phyloP scores from a whole-genome alignment of 2,329 filamentous ascomycete species.

The Arthrobotrys sinensis region DNA sequence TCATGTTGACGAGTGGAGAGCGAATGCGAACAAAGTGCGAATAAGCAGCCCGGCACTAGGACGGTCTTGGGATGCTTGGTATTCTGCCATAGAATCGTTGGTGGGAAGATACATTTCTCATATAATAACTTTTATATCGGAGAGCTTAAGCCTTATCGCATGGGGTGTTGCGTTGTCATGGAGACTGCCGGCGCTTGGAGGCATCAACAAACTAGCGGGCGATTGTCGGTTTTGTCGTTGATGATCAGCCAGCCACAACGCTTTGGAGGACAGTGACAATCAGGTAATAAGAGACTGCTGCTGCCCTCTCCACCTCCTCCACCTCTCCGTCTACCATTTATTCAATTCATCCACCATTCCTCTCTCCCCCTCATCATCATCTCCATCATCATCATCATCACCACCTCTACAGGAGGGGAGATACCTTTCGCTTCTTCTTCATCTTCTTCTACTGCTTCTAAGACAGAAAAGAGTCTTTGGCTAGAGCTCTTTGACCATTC shows the following conservation, averaged over 20 bases:
- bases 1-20: constrained; percentile 44
- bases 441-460: constrained; percentile 25
- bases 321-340: constrained; percentile 56
- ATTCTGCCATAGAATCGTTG: background rate
- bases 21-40: too few relatives aligned
- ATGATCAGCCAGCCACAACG: constrained; percentile 22
- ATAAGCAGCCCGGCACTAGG: constrained; percentile 18
- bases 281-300: constrained; percentile 38
- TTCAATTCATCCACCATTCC: background rate
- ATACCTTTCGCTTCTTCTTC: constrained; percentile 6
- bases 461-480: constrained; percentile 38
- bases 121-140: too few relatives aligned
- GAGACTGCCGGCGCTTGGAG: constrained; percentile 59
- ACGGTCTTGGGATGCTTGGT: background rate
- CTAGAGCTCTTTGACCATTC: constrained; percentile 44
- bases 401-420: background rate
- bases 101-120: too few relatives aligned
- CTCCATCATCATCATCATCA: background rate
- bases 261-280: too few relatives aligned
- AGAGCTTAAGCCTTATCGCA: constrained; percentile 21
- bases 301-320: constrained; percentile 49
- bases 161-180: constrained; percentile 48
- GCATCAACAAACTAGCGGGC: constrained; percentile 45
- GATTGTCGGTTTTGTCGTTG: background rate
- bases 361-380: background rate